Base-by-base conservation (phyloP, 208 protist species). In the Leishmania braziliensis region DNA sequence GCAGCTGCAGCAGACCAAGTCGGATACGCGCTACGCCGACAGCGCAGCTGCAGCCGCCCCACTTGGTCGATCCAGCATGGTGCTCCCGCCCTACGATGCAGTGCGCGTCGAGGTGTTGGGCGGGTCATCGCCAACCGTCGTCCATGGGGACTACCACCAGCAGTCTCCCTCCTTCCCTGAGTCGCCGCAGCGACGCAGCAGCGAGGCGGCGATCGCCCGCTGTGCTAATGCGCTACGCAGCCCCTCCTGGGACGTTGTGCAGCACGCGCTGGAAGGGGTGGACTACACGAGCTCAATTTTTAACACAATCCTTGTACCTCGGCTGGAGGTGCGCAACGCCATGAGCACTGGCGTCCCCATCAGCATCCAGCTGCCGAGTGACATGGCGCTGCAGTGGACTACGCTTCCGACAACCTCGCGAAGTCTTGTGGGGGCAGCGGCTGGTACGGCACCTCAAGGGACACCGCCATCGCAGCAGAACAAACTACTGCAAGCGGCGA, bases 251-350 rank as follows among this genome's bases (percentile, higher is more conserved):
- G 89, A 90, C 14, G 83, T 86, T 33, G 83, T 87, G 20, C 94
- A 97, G 83, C 86, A 87, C 3, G 94, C 94, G 16, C 81, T 96
- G 43, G 78, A 82, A 43, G 73, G 79, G 18, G 82, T 86, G 50
- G 90, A 96, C 83, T 90, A 91, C 86, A 93, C 90, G 20, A 86
- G 85, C 48, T 36, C 84, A 1, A 80, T 97, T 46, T 95, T 97
- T 75, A 89, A 93, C 60, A 77, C 83, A 53, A 88, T 95, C 69
- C 77, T 97, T 23, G 81, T 93, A 43, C 87, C 93, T 5, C 83
- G 87, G 5, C 36, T 85, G 54, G 88, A 91, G 70, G 91, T 91
- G 79, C 87, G 90, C 33, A 82, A 88, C 48, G 81, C 81, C 33
- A 90, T 93, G 82, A 87, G 88, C 76, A 85, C 87, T 39, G 84